These are phyloP conservation scores for Pyrus hybrid DNA, from an alignment of 331 rosid genomes.

Conservation along the genomic window DNA sequence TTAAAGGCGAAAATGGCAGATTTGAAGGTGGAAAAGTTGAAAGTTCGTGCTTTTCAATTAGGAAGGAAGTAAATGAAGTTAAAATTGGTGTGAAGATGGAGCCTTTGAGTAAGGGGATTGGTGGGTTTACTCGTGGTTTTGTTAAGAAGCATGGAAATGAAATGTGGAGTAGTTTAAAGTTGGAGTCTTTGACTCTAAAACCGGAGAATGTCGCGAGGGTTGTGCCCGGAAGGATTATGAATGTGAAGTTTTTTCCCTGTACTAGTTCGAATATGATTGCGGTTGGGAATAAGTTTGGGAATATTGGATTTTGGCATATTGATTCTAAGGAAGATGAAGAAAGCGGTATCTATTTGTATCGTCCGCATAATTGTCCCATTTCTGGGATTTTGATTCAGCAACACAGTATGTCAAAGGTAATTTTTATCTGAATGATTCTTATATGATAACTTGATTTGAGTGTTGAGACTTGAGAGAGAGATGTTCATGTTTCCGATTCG, in stretches of 20 bases:
- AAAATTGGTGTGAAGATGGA: slow-evolving; percentile 22
- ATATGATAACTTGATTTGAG: background rate
- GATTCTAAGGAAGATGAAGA: slow-evolving; percentile 23
- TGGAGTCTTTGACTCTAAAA: slow-evolving; percentile 50
- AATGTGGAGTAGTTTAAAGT: slow-evolving; percentile 17
- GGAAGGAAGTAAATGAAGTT: background rate
- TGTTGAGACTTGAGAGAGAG: background rate
- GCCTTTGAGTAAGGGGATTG: slow-evolving; percentile 22
- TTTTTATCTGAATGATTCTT: background rate
- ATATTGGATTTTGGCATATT: slow-evolving; percentile 77
- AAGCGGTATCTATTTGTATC: slow-evolving; percentile 42
- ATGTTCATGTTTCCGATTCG: background rate
- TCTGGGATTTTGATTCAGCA: slow-evolving; percentile 63
- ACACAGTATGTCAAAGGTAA: slow-evolving; percentile 62
- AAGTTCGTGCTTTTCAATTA: background rate
- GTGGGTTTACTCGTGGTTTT: background rate
- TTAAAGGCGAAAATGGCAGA: background rate
- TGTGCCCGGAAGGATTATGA: slow-evolving; percentile 59
- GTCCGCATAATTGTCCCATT: slow-evolving; percentile 58
- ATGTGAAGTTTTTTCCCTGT: slow-evolving; percentile 51
- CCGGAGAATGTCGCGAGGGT: slow-evolving; percentile 56
- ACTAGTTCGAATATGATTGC: slow-evolving; percentile 37
- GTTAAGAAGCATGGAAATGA: background rate
- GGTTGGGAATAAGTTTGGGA: slow-evolving; percentile 69
- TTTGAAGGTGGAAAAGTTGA: background rate